These are phyloP conservation scores for Fusarium coffeatum DNA, from an alignment of 2,329 filamentous ascomycete genomes.

Conservation along the genomic window DNA sequence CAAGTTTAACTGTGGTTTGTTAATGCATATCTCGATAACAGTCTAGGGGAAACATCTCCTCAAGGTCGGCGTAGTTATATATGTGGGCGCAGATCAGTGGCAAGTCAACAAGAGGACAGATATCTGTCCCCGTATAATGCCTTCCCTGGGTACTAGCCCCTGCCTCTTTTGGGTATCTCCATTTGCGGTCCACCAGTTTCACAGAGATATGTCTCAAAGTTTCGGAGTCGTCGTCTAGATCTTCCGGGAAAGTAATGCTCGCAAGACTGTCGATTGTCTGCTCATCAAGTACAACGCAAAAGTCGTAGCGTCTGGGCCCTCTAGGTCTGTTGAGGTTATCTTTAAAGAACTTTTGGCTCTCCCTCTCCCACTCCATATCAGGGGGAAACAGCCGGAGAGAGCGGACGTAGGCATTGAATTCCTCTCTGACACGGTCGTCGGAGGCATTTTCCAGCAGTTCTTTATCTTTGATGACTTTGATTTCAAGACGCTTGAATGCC, in stretches of 20 bases:
- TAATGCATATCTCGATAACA: constrained; percentile 1
- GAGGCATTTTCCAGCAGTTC: constrained; percentile 16
- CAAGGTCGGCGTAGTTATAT: background rate
- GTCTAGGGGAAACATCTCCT: constrained; percentile 15
- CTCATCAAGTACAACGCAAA: constrained; percentile 16
- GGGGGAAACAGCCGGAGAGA: background rate
- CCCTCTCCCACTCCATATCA: background rate
- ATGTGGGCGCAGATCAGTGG: constrained; percentile 3
- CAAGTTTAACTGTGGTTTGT: background rate
- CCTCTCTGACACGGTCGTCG: constrained; percentile 27
- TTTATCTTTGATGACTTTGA: constrained; percentile 19
- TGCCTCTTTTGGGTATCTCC: constrained; percentile 14
- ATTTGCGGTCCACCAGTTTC: constrained; percentile 9
- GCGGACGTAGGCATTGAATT: constrained; percentile 24
- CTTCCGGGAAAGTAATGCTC: background rate
- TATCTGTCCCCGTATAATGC: constrained; percentile 13
- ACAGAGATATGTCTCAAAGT: background rate
- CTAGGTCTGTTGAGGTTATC: constrained; percentile 12
- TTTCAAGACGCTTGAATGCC: background rate
- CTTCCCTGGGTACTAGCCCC: background rate
- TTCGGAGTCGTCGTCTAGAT: background rate
- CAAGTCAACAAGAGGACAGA: constrained; percentile 13
- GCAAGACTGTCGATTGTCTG: background rate
- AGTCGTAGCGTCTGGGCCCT: background rate
- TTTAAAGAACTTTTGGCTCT: background rate